Evolutionary conservation across 2,329 filamentous ascomycete species (phyloP), one percentile per base, ranked within the genome.

Genomic region (Onygenales sp.): DNA sequence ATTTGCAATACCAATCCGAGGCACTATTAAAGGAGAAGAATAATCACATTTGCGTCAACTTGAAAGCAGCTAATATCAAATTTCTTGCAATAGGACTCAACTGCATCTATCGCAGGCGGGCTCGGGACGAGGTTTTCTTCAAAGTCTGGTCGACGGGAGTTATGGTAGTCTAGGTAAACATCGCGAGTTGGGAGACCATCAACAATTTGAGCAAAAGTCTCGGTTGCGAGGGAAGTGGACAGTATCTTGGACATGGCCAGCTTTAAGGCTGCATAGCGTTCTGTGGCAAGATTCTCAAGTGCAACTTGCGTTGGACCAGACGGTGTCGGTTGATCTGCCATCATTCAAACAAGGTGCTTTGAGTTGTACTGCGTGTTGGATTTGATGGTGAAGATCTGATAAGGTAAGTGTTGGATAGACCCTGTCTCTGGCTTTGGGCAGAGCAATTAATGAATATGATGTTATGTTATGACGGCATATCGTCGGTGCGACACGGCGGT

Each of bases 161-260:
- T 13, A 36, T 47, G 53, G 27, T 52, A 52, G 33, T 51, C 46
- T 36, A 27, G 21, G 33, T 55, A 57, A 17, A 51, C 53, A 43
- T 57, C 49, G 31, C 57, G 51, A 7, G 48, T 59, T 43, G 53
- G 55, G 13, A 44, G 31, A 33, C 55, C 55, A 33, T 57, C 55
- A 41, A 53, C 51, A 41, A 53, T 36, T 21, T 53, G 51, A 2
- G 51, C 51, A 53, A 53, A 53, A 11, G 51, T 53, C 36, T 53
- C 51, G 1, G 17, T n/a, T 10, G 51, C 51, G 2, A 54, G 51
- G 7, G 39, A 14, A 5, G 54, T 56, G 27, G 54, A 56, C 11
- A 54, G 43, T n/a, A 51, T 45, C 14, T 21, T 55, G 35, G 13
- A 55, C 3, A 55, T 43, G 13, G 53, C 43, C 43, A 43, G 53